Base-by-base conservation (phyloP, 352 stramenopile genomes). In the Phytophthora crassamura region DNA sequence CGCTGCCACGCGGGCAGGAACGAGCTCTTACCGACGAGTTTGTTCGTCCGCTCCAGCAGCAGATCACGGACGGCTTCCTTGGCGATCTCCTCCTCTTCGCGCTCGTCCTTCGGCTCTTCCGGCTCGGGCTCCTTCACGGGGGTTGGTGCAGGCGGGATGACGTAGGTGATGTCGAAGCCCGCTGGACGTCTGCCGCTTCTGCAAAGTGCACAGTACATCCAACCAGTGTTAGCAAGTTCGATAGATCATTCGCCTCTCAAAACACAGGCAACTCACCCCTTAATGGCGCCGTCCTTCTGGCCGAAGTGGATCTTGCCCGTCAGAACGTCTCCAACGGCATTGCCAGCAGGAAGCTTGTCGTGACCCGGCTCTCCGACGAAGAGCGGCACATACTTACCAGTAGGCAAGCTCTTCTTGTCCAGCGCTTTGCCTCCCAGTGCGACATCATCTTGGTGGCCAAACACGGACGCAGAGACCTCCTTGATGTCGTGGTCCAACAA, bases 11-110 rank as follows among this genome's bases (percentile, higher is more conserved):
- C 75, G 6, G 71, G 46, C 16, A 77, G 1, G 58, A 95, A 95
- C 15, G 80, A 72, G 16, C 77, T 69, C 61, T 91, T 95, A 42
- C 87, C 85, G 7, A 71, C 57, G 28, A 95, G 65, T 64, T 93
- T 94, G 6, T 67, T 86, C 32, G 89, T 72, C 4, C 85, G 80
- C 32, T 74, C 78, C 2, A 93, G 69, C 46, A 94, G 64, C 53
- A 95, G 32, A 32, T 93, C 80, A 18, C 87, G 87, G 28, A 95
- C 78, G 12, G 87, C 87, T 48, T 94, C 87, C 30, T 89, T 74
- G 2, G 82, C 80, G 34, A 88, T 66, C 45, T 84, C 75, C 20
- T 85, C 72, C 61, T 95, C 87, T 15, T 82, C 69, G 30, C 80
- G 82, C 51, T 90, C 82, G 49, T 94, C 86, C 67, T 84, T 87